Evolutionary conservation across 495 filamentous ascomycete species (phyloP), one percentile per base, ranked within the genome.

Genomic region (Lichina pygmaea): DNA sequence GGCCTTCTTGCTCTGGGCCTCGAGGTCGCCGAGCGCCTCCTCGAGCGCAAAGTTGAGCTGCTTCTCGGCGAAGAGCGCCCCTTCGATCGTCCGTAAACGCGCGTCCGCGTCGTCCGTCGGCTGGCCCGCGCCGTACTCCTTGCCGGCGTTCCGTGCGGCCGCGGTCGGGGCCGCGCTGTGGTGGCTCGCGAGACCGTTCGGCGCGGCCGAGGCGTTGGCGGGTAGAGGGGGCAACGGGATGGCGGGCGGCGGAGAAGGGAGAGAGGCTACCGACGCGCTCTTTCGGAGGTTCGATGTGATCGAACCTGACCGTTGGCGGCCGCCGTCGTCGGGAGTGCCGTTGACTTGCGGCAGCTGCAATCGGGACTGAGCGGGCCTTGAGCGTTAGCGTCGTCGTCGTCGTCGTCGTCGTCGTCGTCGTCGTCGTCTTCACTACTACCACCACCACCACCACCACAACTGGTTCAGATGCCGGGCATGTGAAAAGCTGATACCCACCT

Each of bases 141-240:
- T 91, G 64, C 78, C 84, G 12, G 73, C 66, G 46, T 83, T 83
- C 7, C 82, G 75, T 43, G 11, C 36, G 63, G 33, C 46, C 46
- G 62, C 50, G 41, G 63, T 62, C 34, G 64, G 66, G 30, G 63
- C 57, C 13, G 67, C 64, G 38, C 62, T 55, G 34, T 65, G 60
- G 46, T 56, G 49, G 41, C 54, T 57, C 36, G 55, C 54, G 10
- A 47, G 44, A 33, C 50, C 50, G 45, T 53, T 54, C 7, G 52
- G 50, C 11, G 41, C 47, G 13, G 50, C 45, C 32, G 48, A 44
- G n/a, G 52, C 47, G 44, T 48, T 62, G 33, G 58, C 61, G 6
- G 86, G 89, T 11, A 95, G 72, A 40, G 91, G 86, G 44, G 91
- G 92, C 0, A 93, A 75, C n/a, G 89, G 91, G 45, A 94, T 91